A percentile compares a stretch with the other conserved stretches of the same genome.
Conservation (phyloP, 176 grass and related monocot species). For the Secale cereale region DNA sequence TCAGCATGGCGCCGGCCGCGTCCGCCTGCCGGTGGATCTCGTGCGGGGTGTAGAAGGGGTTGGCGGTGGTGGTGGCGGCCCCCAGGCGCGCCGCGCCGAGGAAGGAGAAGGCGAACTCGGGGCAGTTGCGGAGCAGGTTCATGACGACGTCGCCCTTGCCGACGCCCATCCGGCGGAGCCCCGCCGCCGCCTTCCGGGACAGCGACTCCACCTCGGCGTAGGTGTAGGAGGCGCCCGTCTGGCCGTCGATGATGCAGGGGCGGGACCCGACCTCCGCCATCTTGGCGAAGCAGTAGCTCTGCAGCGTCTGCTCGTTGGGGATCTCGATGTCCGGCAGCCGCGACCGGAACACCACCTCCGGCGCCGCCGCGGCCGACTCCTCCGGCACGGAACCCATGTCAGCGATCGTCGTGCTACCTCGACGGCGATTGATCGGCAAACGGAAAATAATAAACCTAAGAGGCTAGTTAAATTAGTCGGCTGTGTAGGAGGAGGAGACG, state of each 20-base stretch:
- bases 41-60: constrained; percentile 73
- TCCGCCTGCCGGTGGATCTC: constrained; percentile 73
- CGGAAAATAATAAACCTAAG: not conserved
- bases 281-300: constrained; percentile 72
- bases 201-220: constrained; percentile 48
- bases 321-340: constrained; percentile 80
- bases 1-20: constrained; percentile 43
- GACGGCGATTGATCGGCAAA: not conserved
- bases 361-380: not conserved
- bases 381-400: constrained; percentile 36
- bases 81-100: constrained; percentile 52
- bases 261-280: constrained; percentile 22
- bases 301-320: constrained; percentile 42
- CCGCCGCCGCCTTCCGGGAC: constrained; percentile 35
- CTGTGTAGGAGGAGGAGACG: not conserved
- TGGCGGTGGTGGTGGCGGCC: constrained; percentile 70
- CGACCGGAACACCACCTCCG: constrained; percentile 58
- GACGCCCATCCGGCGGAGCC: constrained; percentile 46
- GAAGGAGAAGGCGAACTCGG: constrained; percentile 80
- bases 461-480: not conserved
- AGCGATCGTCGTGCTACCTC: not conserved
- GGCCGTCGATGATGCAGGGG: constrained; percentile 66
- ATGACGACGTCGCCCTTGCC: constrained; percentile 66
- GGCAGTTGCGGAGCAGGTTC: constrained; percentile 76
- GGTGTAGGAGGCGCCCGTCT: constrained; percentile 43